Evolutionary conservation across 106 monocot species (phyloP).

Genomic region (Vanilla planifolia): DNA sequence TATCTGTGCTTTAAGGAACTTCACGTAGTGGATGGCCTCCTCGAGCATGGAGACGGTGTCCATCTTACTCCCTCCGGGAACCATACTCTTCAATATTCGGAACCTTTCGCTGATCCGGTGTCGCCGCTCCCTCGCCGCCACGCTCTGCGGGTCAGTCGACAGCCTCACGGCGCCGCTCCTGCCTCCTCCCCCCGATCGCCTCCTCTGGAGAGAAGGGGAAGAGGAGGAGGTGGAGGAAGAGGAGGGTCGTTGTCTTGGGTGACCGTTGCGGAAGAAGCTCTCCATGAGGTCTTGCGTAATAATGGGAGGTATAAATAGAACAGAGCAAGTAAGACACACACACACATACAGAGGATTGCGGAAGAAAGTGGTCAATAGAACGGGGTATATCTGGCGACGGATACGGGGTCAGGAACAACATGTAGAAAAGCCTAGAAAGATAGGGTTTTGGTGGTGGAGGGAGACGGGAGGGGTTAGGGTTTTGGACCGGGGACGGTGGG

Average conservation of each 20-base stretch:
- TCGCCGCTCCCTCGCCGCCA: slow-evolving; percentile 65
- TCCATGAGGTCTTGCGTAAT: background rate
- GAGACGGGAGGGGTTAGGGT: slow-evolving; percentile 7
- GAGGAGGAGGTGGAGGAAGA: background rate
- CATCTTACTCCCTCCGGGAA: slow-evolving; percentile 85
- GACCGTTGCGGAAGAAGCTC: slow-evolving; percentile 7
- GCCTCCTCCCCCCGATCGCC: background rate
- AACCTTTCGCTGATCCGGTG: slow-evolving; percentile 81
- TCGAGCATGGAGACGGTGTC: slow-evolving; percentile 88
- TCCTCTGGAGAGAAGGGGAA: background rate
- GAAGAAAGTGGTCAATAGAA: slow-evolving; percentile 10
- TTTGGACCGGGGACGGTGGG: background rate
- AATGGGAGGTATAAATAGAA: slow-evolving; percentile 1
- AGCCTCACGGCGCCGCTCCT: slow-evolving; percentile 34
- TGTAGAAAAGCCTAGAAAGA: slow-evolving; percentile 8
- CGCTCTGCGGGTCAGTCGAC: slow-evolving; percentile 86
- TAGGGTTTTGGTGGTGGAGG: slow-evolving; percentile 14
- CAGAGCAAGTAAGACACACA: background rate
- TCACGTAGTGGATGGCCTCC: slow-evolving; percentile 82
- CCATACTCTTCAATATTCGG: slow-evolving; percentile 57
- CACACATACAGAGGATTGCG: background rate
- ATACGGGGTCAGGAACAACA: background rate
- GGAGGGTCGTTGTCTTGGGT: background rate
- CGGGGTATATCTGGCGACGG: slow-evolving; percentile 20
- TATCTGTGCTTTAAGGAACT: slow-evolving; percentile 76